Percentiles rank a stretch among this genome's conserved stretches.
phyloP scores from a whole-genome alignment of 176 grass and related monocot species.

The Ensete ventricosum region DNA sequence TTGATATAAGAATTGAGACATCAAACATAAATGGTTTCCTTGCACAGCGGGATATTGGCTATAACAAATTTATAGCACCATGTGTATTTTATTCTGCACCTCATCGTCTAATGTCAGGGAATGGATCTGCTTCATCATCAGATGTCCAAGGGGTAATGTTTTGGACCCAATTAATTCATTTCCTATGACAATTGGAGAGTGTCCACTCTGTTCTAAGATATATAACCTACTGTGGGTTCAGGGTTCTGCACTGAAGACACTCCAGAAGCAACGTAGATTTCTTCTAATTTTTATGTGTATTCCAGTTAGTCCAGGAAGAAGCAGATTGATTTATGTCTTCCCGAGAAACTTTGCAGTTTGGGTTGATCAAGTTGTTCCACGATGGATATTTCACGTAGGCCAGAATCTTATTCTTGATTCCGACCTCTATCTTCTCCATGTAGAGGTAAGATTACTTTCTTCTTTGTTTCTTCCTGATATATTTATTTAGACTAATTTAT shows the following conservation, averaged over 20 bases:
- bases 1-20: conserved; percentile 49
- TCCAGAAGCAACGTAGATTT: conserved; percentile 18
- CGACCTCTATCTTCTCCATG: conserved; percentile 70
- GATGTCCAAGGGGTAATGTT: background rate
- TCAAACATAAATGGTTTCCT: conserved; percentile 42
- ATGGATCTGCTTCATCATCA: conserved; percentile 5
- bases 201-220: background rate
- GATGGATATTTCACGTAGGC: conserved; percentile 47
- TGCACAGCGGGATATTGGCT: conserved; percentile 25
- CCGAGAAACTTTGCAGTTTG: conserved; percentile 46
- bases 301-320: conserved; percentile 58
- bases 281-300: conserved; percentile 64
- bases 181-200: background rate
- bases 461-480: background rate
- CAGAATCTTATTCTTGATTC: conserved; percentile 71
- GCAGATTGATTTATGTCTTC: conserved; percentile 62
- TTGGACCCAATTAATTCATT: background rate
- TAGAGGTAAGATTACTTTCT: conserved; percentile 37
- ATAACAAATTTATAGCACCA: conserved; percentile 43
- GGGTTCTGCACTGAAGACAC: conserved; percentile 17
- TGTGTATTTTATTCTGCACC: conserved; percentile 29
- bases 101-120: background rate
- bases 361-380: conserved; percentile 49
- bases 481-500: background rate
- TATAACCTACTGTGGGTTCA: conserved; percentile 6